phyloP scores from a whole-genome alignment of 2,329 filamentous ascomycete genomes.

The Colletotrichum cereale region DNA sequence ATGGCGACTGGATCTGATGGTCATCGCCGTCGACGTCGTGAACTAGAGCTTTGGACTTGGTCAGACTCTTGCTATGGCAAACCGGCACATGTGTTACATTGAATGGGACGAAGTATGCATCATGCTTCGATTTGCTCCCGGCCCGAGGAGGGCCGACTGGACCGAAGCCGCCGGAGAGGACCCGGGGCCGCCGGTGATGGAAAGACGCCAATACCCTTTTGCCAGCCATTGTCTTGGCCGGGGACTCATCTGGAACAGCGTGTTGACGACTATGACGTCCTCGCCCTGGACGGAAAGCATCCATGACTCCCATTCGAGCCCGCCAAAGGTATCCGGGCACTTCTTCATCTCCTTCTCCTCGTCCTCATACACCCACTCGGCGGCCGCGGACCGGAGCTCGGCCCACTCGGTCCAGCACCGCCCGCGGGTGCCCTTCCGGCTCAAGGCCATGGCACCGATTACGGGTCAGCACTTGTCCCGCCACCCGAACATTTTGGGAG shows the following conservation, averaged over 20 bases:
- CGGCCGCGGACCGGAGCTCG: neutral
- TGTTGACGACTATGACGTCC: neutral
- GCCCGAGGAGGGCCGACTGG: no score
- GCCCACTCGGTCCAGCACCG: neutral
- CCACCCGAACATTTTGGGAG: neutral
- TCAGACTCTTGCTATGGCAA: no score
- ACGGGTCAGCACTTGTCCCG: neutral
- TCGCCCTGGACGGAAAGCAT: neutral
- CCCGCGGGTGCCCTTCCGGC: neutral
- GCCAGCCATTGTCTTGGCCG: no score
- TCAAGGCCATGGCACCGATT: slow-evolving; percentile 35
- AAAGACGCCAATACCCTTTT: no score
- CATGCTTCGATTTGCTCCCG: no score
- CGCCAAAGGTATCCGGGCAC: neutral
- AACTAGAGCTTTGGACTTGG: no score
- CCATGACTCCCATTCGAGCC: neutral
- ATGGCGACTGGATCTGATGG: no score
- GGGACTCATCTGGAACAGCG: neutral
- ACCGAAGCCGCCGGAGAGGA: no score
- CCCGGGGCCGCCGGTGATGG: no score
- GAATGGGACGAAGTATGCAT: no score
- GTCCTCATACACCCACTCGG: neutral
- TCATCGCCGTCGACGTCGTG: no score
- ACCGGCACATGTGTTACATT: no score
- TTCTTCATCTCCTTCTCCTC: neutral